Evolutionary conservation across 2,329 filamentous ascomycete species (phyloP).

Genomic region (Scleromitrula shiraiana): DNA sequence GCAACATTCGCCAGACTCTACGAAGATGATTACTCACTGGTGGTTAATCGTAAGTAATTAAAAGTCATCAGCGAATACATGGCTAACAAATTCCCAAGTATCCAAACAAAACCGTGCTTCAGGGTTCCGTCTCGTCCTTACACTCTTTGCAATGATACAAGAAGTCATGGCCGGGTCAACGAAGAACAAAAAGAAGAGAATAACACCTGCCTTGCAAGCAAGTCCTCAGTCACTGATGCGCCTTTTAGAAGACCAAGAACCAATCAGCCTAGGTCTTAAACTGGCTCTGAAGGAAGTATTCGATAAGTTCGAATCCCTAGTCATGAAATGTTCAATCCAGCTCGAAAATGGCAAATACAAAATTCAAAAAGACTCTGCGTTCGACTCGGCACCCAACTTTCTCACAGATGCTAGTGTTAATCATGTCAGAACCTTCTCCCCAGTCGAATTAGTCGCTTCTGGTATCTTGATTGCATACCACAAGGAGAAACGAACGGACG

Average conservation of each 20-base stretch:
- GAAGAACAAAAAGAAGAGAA: slow-evolving; percentile 7
- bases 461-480: slow-evolving; percentile 29
- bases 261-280: slow-evolving; percentile 26
- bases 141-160: slow-evolving; percentile 31
- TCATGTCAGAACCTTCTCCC: slow-evolving; percentile 30
- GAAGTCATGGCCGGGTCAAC: slow-evolving; percentile 20
- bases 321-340: slow-evolving; percentile 25
- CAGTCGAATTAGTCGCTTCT: slow-evolving; percentile 30
- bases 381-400: slow-evolving; percentile 25
- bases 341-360: slow-evolving; percentile 20
- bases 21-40: slow-evolving; percentile 34
- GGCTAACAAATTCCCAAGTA: slow-evolving; percentile 16
- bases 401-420: slow-evolving; percentile 19
- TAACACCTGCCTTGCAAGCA: slow-evolving; percentile 25
- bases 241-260: slow-evolving; percentile 26
- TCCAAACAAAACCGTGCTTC: slow-evolving; percentile 30
- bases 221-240: slow-evolving; percentile 25
- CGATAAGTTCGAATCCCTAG: slow-evolving; percentile 27
- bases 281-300: slow-evolving; percentile 27
- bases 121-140: slow-evolving; percentile 30
- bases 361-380: slow-evolving; percentile 23
- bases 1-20: slow-evolving; percentile 36
- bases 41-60: slow-evolving; percentile 30
- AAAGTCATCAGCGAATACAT: neutral
- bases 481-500: slow-evolving; percentile 23